A percentile compares a stretch with the other conserved stretches of the same genome.
Conservation (phyloP, 257 asterid species). For the Petunia secreta region DNA sequence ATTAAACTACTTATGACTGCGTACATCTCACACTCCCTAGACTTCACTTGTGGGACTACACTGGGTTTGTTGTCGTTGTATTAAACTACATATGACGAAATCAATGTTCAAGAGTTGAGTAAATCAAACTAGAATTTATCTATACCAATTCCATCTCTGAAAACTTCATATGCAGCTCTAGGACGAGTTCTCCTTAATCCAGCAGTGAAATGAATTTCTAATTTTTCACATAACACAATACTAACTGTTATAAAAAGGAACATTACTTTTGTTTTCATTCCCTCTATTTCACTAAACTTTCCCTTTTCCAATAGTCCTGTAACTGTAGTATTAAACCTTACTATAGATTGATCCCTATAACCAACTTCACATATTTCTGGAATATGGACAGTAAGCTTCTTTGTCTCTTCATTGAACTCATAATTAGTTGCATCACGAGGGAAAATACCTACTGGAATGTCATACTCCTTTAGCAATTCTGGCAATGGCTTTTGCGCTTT, state of each 20-base stretch:
- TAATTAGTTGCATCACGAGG: constrained; percentile 79
- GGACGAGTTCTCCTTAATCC: constrained; percentile 82
- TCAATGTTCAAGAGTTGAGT: not conserved
- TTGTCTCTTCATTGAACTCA: constrained; percentile 75
- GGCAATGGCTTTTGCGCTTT: constrained; percentile 70
- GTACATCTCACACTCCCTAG: no score
- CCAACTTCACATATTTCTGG: constrained; percentile 70
- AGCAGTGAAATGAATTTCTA: constrained; percentile 71
- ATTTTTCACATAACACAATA: constrained; percentile 62
- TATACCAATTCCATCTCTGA: constrained; percentile 60
- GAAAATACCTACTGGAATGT: constrained; percentile 69
- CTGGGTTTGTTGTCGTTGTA: not conserved
- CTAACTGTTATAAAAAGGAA: constrained; percentile 73
- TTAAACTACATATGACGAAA: not conserved
- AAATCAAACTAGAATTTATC: constrained; percentile 58
- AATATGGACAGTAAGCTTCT: constrained; percentile 58
- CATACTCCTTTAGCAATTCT: constrained; percentile 73
- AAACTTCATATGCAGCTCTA: constrained; percentile 79
- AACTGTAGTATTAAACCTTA: constrained; percentile 58
- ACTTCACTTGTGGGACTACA: no score
- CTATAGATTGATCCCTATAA: constrained; percentile 66
- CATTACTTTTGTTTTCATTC: constrained; percentile 75
- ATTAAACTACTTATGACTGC: not conserved
- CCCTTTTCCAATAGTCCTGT: constrained; percentile 73
- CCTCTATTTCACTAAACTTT: constrained; percentile 68